A percentile compares a stretch with the other conserved stretches of the same genome.
These are phyloP conservation scores for Phytomonas sp. DNA, from an alignment of 208 protist species.

Conservation along the genomic window DNA sequence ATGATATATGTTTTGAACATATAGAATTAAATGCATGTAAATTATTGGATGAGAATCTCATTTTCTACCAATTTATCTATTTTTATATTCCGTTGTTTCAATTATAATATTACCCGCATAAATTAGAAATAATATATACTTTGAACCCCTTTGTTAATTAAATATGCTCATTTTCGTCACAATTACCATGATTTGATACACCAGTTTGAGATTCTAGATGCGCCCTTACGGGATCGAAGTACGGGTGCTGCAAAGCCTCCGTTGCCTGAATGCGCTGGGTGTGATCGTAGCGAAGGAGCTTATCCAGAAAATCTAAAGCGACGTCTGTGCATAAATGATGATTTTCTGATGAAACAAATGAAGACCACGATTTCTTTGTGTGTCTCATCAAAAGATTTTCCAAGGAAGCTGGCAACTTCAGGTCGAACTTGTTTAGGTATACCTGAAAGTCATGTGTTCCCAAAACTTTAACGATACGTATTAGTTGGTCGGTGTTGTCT, in stretches of 20 bases:
- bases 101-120: neutral
- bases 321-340: conserved; percentile 94
- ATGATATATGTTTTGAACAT: neutral
- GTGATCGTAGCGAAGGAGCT: conserved; percentile 97
- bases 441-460: conserved; percentile 94
- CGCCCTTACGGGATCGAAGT: conserved; percentile 92
- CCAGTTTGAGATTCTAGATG: conserved; percentile 3
- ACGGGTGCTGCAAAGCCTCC: conserved; percentile 98
- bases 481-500: conserved; percentile 99
- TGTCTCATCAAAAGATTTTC: conserved; percentile 82
- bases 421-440: conserved; percentile 97
- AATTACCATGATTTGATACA: neutral
- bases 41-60: neutral
- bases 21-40: neutral
- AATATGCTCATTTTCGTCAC: conserved; percentile 10
- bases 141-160: neutral
- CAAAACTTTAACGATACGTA: conserved; percentile 95
- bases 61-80: neutral
- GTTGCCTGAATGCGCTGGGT: conserved; percentile 94
- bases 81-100: neutral
- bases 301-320: conserved; percentile 97
- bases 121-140: neutral
- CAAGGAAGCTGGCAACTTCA: conserved; percentile 89
- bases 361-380: conserved; percentile 89
- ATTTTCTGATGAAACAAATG: conserved; percentile 93